Evolutionary conservation across 495 filamentous ascomycete genomes (phyloP).

Genomic region (Hypoxylon lienhwacheense): DNA sequence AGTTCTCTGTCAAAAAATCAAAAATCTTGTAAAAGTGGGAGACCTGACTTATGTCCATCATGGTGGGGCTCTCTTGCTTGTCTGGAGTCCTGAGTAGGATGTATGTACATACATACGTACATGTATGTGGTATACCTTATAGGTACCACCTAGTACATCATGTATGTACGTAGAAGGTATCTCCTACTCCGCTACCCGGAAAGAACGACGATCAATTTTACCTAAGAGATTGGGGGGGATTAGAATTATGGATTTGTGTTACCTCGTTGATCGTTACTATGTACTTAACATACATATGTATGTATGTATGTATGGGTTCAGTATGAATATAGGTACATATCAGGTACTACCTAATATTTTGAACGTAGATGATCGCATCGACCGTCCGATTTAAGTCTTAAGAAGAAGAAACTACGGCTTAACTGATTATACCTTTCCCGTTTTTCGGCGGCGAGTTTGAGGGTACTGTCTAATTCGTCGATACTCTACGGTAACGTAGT

Average conservation of each 20-base stretch:
- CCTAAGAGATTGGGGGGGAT: conserved; percentile 4
- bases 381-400: too few relatives aligned
- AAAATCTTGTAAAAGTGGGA: too few relatives aligned
- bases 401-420: too few relatives aligned
- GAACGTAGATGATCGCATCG: too few relatives aligned
- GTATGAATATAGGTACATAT: too few relatives aligned
- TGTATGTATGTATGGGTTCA: background rate
- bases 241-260: background rate
- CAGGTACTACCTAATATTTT: too few relatives aligned
- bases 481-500: background rate
- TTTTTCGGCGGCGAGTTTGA: background rate
- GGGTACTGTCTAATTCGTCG: background rate
- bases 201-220: conserved; percentile 5
- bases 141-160: too few relatives aligned
- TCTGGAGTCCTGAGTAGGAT: too few relatives aligned
- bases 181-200: conserved; percentile 3
- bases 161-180: conserved; percentile 1
- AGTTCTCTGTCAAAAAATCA: conserved; percentile 27
- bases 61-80: conserved; percentile 27
- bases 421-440: too few relatives aligned
- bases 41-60: conserved; percentile 34
- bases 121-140: conserved; percentile 8
- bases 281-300: too few relatives aligned
- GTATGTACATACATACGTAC: background rate
- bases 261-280: conserved; percentile 1